Evolutionary conservation across 371 early-diverging fungal genomes (phyloP), one percentile per base, ranked within the genome.

Genomic region (Haplosporangium sp.): DNA sequence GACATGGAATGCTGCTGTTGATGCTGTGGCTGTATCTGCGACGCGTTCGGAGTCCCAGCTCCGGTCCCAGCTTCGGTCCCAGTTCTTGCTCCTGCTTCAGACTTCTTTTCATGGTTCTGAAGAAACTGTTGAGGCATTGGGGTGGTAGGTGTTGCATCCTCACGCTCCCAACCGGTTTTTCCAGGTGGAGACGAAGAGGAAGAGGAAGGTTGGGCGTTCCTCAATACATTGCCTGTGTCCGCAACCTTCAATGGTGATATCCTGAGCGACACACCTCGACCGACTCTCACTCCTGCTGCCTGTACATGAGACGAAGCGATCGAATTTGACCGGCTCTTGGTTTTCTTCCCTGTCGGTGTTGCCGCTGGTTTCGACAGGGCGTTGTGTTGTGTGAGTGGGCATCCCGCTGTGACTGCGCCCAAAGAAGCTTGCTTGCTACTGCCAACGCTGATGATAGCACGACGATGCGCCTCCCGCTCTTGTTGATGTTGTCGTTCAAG

Each of bases 141-240:
- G 0, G 66, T 65, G 0, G 66, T 65, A 1, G 66, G 66, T 14
- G 65, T 61, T 16, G 29, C 20, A 16, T 66, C 66, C 42, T 73
- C 74, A 1, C 74, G 57, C n/a, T 67, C 67, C 68, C 74, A 67
- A 18, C 68, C 74, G 7, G 64, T 52, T 29, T 64, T 70, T 36
- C 69, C 40, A 29, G 29, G 29, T 29, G 29, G 29, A 5, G 21
- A 18, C 12, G n/a, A 40, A 10, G 59, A 42, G 48, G 52, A 16
- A 21, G 9, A 14, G 21, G 37, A 20, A 2, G 14, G 23, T 45
- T 23, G 54, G n/a, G 16, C 21, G 20, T 20, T 29, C 29, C 29
- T 29, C 29, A 29, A 29, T 29, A 29, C 29, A 29, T 29, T 29
- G 29, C 29, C 29, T 29, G 29, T 29, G 29, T 29, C 29, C 29